Conservation (phyloP, 2,329 filamentous ascomycete species). For the Fusarium subglutinans region DNA sequence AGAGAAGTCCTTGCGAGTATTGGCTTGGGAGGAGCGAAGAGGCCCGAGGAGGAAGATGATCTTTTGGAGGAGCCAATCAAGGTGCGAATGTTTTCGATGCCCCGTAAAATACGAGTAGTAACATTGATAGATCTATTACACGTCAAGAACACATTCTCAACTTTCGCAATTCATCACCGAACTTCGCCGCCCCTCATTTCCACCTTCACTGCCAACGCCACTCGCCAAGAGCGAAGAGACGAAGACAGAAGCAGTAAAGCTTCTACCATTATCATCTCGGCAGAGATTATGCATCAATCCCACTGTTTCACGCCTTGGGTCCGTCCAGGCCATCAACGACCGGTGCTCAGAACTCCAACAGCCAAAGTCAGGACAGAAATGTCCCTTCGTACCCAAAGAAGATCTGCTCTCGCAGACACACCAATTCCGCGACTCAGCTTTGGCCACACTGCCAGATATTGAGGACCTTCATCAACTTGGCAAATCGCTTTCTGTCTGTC, state of each 20-base stretch:
- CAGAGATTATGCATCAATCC: constrained; percentile 93
- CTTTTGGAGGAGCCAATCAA: constrained; percentile 74
- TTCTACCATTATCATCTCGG: constrained; percentile 84
- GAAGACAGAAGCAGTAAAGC: constrained; percentile 67
- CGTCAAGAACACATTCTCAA: constrained; percentile 92
- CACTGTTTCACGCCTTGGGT: constrained; percentile 75
- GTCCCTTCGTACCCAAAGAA: constrained; percentile 80
- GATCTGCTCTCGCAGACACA: constrained; percentile 77
- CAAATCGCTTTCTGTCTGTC: constrained; percentile 82
- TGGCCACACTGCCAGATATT: constrained; percentile 90
- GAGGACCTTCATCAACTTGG: constrained; percentile 87
- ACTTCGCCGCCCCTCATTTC: constrained; percentile 79
- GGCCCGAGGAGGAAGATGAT: constrained; percentile 52
- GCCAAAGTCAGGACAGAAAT: constrained; percentile 66
- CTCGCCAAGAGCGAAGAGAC: constrained; percentile 43
- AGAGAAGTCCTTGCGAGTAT: constrained; percentile 76
- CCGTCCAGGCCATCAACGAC: constrained; percentile 88
- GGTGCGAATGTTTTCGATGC: constrained; percentile 49
- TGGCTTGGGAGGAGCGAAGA: constrained; percentile 54
- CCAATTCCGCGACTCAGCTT: constrained; percentile 83
- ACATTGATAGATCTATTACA: constrained; percentile 77
- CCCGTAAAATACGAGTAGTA: constrained; percentile 39
- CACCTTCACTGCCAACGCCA: constrained; percentile 70
- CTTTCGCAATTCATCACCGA: constrained; percentile 88
- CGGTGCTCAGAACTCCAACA: constrained; percentile 91